These are phyloP conservation scores for Paradendryphiella salina DNA, from an alignment of 2,329 filamentous ascomycete species.

Conservation along the genomic window DNA sequence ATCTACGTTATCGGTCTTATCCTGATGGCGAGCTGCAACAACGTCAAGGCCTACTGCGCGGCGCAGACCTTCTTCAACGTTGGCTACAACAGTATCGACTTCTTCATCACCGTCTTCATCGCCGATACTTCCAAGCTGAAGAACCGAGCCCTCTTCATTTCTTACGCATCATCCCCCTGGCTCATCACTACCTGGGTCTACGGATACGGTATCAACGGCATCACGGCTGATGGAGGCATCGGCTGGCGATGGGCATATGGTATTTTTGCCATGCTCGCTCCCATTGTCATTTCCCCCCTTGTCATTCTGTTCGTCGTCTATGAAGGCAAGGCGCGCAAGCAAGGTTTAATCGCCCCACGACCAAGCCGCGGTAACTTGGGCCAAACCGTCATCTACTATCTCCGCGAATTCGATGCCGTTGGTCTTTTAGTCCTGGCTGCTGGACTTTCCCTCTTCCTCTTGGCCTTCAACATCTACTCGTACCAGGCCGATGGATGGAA, in stretches of 20 bases:
- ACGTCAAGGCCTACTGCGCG: constrained; percentile 65
- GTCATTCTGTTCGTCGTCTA: constrained; percentile 61
- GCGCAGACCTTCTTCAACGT: constrained; percentile 69
- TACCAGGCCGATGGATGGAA: constrained; percentile 41
- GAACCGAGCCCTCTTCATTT: constrained; percentile 65
- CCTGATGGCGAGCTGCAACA: constrained; percentile 67
- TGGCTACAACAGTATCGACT: constrained; percentile 63
- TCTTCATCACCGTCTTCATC: constrained; percentile 67
- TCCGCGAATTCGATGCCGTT: constrained; percentile 65
- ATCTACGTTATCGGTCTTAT: constrained; percentile 54
- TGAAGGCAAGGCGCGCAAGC: constrained; percentile 62
- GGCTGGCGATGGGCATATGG: constrained; percentile 71
- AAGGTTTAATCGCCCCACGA: constrained; percentile 55
- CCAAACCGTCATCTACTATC: constrained; percentile 59
- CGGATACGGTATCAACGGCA: constrained; percentile 34
- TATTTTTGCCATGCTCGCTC: constrained; percentile 66
- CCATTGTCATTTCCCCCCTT: constrained; percentile 64
- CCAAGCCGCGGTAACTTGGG: constrained; percentile 53
- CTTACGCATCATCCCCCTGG: constrained; percentile 47
- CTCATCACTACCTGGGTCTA: constrained; percentile 41
- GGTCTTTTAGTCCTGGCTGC: constrained; percentile 64
- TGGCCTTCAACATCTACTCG: constrained; percentile 65
- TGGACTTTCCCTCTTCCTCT: constrained; percentile 67
- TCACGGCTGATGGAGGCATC: constrained; percentile 53
- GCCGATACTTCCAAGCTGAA: constrained; percentile 68